Conservation (phyloP, 2,329 filamentous ascomycete species). For the Lasiodiplodia sp. region DNA sequence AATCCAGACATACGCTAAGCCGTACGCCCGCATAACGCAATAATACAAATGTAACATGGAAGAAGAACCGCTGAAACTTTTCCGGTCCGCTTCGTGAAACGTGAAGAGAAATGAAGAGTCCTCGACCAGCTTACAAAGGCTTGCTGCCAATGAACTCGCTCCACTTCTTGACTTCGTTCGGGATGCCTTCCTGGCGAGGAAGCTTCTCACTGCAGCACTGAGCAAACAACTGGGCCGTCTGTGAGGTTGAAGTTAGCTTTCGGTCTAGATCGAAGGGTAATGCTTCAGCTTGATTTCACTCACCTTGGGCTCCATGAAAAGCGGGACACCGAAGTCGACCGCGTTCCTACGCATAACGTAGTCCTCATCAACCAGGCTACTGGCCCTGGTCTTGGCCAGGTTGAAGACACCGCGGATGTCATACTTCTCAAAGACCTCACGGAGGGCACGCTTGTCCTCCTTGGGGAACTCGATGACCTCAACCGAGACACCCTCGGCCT, state of each 20-base stretch:
- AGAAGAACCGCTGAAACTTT: neutral
- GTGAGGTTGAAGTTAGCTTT: slow-evolving; percentile 26
- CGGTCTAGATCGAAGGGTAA: neutral
- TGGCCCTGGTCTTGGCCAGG: slow-evolving; percentile 81
- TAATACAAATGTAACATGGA: slow-evolving; percentile 6
- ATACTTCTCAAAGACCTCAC: slow-evolving; percentile 96
- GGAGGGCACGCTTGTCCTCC: slow-evolving; percentile 91
- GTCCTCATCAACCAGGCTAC: slow-evolving; percentile 87
- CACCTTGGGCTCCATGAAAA: slow-evolving; percentile 99
- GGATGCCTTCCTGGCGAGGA: slow-evolving; percentile 85
- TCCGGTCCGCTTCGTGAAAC: neutral
- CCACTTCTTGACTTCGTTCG: slow-evolving; percentile 90
- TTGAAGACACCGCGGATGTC: slow-evolving; percentile 97
- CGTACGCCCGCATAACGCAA: slow-evolving; percentile 16
- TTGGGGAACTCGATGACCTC: slow-evolving; percentile 97
- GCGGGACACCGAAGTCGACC: slow-evolving; percentile 95
- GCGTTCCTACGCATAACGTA: slow-evolving; percentile 99
- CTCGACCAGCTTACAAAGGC: slow-evolving; percentile 5
- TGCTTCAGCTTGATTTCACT: slow-evolving; percentile 43
- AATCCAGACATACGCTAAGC: slow-evolving; percentile 4
- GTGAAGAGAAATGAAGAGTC: neutral
- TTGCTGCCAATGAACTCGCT: slow-evolving; percentile 83
- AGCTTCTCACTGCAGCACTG: slow-evolving; percentile 98
- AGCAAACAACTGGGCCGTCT: slow-evolving; percentile 96
- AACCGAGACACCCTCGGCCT: slow-evolving; percentile 70